phyloP scores from a whole-genome alignment of 768 basidiomycete genomes.

The Tulasnella sp. region DNA sequence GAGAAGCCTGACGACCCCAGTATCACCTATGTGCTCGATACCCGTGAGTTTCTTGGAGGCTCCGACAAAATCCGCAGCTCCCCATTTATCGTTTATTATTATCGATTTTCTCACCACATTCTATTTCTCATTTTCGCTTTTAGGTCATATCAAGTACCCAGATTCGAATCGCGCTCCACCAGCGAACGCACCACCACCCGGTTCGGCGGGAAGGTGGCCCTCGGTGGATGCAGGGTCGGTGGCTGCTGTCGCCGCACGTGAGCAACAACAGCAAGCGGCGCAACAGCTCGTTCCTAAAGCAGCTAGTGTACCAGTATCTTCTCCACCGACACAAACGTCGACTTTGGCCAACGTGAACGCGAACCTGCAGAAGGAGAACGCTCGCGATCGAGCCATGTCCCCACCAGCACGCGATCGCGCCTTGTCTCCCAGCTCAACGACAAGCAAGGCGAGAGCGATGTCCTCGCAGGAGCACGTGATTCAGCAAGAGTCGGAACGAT shows the following conservation, averaged over 20 bases:
- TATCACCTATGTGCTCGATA: constrained; percentile 90
- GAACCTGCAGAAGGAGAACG: constrained; percentile 37
- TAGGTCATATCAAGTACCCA: constrained; percentile 94
- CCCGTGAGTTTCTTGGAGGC: constrained; percentile 62
- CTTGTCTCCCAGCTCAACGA: constrained; percentile 6
- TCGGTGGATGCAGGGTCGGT: neutral
- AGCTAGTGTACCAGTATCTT: neutral
- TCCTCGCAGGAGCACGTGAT: constrained; percentile 17
- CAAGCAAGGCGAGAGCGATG: neutral
- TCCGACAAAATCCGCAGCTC: neutral
- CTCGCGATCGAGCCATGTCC: constrained; percentile 52
- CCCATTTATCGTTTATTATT: neutral
- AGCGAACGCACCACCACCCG: constrained; percentile 37
- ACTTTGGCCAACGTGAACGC: neutral
- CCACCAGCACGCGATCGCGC: constrained; percentile 7
- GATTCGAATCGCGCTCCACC: constrained; percentile 51
- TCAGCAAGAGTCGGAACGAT: neutral
- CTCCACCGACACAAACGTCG: neutral
- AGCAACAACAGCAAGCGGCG: constrained; percentile 27
- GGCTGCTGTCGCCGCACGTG: constrained; percentile 29
- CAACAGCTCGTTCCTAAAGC: constrained; percentile 33
- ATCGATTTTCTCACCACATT: constrained; percentile 15
- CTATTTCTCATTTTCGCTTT: neutral
- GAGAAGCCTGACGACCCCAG: constrained; percentile 76
- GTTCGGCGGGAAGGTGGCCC: neutral